Conservation (phyloP, 1,139 yeast species). For the Geotrichum aggregatum region DNA sequence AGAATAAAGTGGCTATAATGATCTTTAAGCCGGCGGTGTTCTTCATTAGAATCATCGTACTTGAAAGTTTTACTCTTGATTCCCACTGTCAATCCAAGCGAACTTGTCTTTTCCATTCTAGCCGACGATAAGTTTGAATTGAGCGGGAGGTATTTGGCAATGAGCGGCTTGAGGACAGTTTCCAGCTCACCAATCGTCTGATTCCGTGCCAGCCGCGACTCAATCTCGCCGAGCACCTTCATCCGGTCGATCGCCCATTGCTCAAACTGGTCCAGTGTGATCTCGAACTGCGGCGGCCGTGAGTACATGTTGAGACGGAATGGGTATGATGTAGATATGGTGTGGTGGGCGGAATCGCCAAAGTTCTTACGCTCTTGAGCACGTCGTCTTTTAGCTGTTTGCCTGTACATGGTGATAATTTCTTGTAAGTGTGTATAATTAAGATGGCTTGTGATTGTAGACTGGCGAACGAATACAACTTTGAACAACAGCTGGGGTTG, state of each 20-base stretch:
- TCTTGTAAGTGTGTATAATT: no score
- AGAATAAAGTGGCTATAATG: constrained; percentile 87
- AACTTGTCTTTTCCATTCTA: constrained; percentile 21
- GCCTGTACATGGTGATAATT: constrained; percentile 58
- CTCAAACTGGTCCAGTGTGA: constrained; percentile 88
- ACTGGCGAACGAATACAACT: no score
- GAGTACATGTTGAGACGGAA: constrained; percentile 63
- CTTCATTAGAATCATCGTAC: constrained; percentile 32
- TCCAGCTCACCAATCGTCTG: constrained; percentile 64
- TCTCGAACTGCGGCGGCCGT: constrained; percentile 73
- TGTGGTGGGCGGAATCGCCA: constrained; percentile 31
- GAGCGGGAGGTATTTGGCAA: constrained; percentile 65
- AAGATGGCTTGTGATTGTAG: no score
- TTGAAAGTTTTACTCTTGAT: constrained; percentile 12
- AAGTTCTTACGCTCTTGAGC: constrained; percentile 72
- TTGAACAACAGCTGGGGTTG: background rate
- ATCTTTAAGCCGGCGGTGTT: constrained; percentile 72
- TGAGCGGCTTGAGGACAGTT: constrained; percentile 56
- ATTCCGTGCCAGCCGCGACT: constrained; percentile 65
- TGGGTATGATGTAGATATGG: constrained; percentile 38
- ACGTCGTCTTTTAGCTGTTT: constrained; percentile 55
- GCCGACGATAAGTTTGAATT: constrained; percentile 31
- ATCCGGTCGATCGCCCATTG: constrained; percentile 92
- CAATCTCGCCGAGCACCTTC: constrained; percentile 77
- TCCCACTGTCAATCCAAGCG: constrained; percentile 21